Base-by-base conservation (phyloP, 805 yeast species). In the Spathaspora sp. region DNA sequence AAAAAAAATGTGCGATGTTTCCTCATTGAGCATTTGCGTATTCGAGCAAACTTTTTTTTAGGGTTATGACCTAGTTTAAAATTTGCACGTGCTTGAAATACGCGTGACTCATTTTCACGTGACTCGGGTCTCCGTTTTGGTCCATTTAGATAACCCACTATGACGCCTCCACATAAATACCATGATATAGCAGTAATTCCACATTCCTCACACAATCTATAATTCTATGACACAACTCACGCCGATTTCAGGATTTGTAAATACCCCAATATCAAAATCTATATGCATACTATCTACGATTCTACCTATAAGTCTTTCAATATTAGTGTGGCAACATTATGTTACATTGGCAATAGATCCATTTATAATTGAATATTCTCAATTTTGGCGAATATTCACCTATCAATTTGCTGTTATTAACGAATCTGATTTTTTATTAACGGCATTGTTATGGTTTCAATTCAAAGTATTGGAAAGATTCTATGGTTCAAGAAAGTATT, bases 391-490 rank as follows among this genome's bases (percentile, higher is more conserved):
- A 49, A 60, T 80, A 8, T 44, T 74, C 7, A 61, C 76, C 6
- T 77, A 73, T 56, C 89, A 82, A 60, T 26, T 79, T 11, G 69
- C 79, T n/a, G 79, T 80, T 48, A 70, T 80, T 44, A 83, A 81
- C 60, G 87, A 83, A 60, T 76, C 85, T 5, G 87, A 85, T 63
- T 80, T 76, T 52, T 51, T 80, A 18, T 56, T 82, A 2, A 60
- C 75, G 2, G 60, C 76, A 10, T 62, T 79, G 12, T 59, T 84
- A 40, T 62, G 81, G 73, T 73, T 80, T 52, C 78, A 78, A 47
- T 76, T 77, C 58, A 81, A 84, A 61, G 76, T 73, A 42, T 55
- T 85, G 48, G 90, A 85, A 64, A 62, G 89, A 48, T 64, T 79
- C 47, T 76, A 76, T 59, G 89, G 89, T 1, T 75, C 84, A 11